Evolutionary conservation across 345 rosid species (phyloP).

Genomic region (Kernera saxatilis): DNA sequence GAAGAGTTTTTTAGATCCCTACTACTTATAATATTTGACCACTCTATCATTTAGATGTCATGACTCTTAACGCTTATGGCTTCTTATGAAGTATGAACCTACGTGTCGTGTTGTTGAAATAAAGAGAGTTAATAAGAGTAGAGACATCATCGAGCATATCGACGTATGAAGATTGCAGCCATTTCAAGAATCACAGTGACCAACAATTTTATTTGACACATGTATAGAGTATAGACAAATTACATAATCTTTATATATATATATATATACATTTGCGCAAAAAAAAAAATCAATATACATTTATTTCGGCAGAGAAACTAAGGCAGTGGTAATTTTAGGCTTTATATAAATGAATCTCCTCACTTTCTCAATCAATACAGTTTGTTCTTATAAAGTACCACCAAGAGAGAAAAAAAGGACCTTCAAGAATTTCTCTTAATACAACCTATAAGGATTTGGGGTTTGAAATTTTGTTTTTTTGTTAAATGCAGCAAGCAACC

Average conservation of each 20-base stretch:
- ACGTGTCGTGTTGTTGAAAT: constrained; percentile 13
- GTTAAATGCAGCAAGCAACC: not conserved
- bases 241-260: too few relatives aligned
- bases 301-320: not conserved
- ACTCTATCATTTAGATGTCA: not conserved
- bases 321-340: not conserved
- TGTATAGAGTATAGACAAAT: not conserved
- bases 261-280: too few relatives aligned
- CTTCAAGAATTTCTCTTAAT: not conserved
- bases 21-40: not conserved
- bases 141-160: constrained; percentile 19
- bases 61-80: not conserved
- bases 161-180: constrained; percentile 23
- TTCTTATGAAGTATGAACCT: constrained; percentile 1
- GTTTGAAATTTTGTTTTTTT: too few relatives aligned
- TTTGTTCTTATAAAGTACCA: not conserved
- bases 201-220: not conserved
- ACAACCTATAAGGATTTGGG: not conserved
- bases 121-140: not conserved
- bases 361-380: not conserved
- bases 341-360: constrained; percentile 6
- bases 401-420: not conserved
- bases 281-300: too few relatives aligned
- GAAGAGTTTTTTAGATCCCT: not conserved
- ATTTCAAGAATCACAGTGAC: constrained; percentile 21